Evolutionary conservation across 306 rosid species (phyloP), one percentile per base, ranked within the genome.

Genomic region (Aeschynomene evenia): DNA sequence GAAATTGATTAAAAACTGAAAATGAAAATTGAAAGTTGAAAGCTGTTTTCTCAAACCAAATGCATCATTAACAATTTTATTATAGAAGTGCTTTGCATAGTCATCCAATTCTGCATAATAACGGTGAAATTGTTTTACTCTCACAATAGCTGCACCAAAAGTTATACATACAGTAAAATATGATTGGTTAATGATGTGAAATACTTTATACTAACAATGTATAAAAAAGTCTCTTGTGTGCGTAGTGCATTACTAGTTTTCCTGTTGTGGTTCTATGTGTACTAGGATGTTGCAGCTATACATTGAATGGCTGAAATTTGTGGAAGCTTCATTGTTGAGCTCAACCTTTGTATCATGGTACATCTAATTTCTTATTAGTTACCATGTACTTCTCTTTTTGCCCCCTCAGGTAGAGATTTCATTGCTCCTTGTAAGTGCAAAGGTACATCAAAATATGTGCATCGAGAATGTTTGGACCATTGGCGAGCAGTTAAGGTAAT

Each of bases 381-480:
- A 45, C 3, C 48, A 15, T 58, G 3, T 43, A 4, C 15, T 19
- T 23, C 19, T 19, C 21, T 49, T 39, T 37, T 56, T 61, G 56
- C 24, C 24, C 18, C 7, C 70, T 54, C 94, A 94, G 99, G 99
- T 77, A 87, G 99, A 80, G 99, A 94, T 79, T 94, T 94, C 72
- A 94, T 94, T 54, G 96, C 99, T 77, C 99, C 99, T 49, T 94
- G 99, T 78, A 85, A 83, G 83, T 94, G 99, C 86, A 94, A 88
- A 76, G 99, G 99, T 50, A 85, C 97, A 46, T 91, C 99, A 4
- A 94, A 94, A 81, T 91, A 94, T 75, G 97, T 94, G 34, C 99
- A 94, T 79, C 80, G 99, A 53, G 97, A 94, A 70, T 94, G 99
- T 73, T 78, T 94, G 88, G 99, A 94, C 83, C 97, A 94, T 65